Percentiles rank a stretch among this genome's conserved stretches.
These are phyloP conservation scores for Polyporus arcularius DNA, from an alignment of 768 basidiomycete genomes.

Conservation along the genomic window DNA sequence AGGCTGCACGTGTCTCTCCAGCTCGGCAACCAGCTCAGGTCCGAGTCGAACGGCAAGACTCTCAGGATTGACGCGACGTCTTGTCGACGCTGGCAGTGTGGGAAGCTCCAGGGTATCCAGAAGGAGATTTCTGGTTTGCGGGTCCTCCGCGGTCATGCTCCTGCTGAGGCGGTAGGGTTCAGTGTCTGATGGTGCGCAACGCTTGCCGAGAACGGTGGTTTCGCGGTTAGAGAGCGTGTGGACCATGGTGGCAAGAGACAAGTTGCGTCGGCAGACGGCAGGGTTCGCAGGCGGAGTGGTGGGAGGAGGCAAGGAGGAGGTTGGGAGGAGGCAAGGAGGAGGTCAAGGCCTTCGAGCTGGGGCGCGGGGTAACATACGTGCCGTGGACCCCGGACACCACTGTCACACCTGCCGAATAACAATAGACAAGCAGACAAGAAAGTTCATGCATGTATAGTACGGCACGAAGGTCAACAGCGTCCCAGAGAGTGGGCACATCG, in stretches of 20 bases:
- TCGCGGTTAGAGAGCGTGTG: constrained; percentile 1
- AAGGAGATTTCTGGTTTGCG: constrained; percentile 7
- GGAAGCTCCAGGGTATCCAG: constrained; percentile 3
- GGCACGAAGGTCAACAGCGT: not conserved
- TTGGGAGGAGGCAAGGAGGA: not conserved
- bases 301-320: not conserved
- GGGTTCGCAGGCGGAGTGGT: not conserved
- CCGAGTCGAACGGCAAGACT: constrained; percentile 67
- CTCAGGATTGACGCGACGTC: constrained; percentile 63
- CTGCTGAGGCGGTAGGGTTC: constrained; percentile 14
- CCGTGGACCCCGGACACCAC: not conserved
- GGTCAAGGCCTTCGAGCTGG: not conserved
- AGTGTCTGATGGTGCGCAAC: constrained; percentile 5
- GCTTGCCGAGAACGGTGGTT: constrained; percentile 13
- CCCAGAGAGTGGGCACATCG: constrained; percentile 13
- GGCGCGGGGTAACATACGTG: not conserved
- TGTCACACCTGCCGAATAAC: not conserved
- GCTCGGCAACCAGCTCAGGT: constrained; percentile 66
- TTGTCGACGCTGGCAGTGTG: constrained; percentile 17
- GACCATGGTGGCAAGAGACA: constrained; percentile 4
- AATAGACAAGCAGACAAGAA: not conserved
- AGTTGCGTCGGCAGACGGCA: not conserved
- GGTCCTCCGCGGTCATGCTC: constrained; percentile 11
- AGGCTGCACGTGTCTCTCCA: constrained; percentile 69
- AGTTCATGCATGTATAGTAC: not conserved